Evolutionary conservation across 495 filamentous ascomycete genomes (phyloP).

Genomic region (Trichocladium uniseriatum): DNA sequence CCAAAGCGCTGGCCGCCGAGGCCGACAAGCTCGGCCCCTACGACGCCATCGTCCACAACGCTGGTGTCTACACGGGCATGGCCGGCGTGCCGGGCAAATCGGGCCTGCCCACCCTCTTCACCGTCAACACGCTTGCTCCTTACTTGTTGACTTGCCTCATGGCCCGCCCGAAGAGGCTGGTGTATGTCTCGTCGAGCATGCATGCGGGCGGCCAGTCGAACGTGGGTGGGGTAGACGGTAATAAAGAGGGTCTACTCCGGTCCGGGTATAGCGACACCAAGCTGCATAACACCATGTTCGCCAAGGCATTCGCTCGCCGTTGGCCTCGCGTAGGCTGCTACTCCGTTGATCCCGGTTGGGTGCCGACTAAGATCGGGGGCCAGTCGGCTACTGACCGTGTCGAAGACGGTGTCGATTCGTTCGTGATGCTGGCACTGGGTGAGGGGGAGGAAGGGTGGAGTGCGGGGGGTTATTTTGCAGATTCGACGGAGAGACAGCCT

Average conservation of each 20-base stretch:
- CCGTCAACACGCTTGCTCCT: conserved; percentile 49
- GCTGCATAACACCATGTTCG: conserved; percentile 45
- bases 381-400: conserved; percentile 35
- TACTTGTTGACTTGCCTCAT: conserved; percentile 49
- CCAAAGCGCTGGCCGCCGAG: conserved; percentile 42
- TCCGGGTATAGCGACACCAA: conserved; percentile 45
- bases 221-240: conserved; percentile 16
- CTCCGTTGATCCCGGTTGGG: conserved; percentile 50
- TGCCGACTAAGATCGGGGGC: conserved; percentile 52
- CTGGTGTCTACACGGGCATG: conserved; percentile 35
- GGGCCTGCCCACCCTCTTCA: conserved; percentile 43
- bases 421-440: conserved; percentile 39
- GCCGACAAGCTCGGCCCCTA: conserved; percentile 42
- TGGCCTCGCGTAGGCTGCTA: conserved; percentile 40
- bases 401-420: conserved; percentile 34
- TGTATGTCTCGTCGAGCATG: conserved; percentile 44
- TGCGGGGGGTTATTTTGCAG: conserved; percentile 20
- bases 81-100: conserved; percentile 33
- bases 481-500: conserved; percentile 7
- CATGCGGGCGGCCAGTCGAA: conserved; percentile 41
- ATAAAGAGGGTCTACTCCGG: conserved; percentile 15
- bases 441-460: conserved; percentile 19
- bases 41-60: conserved; percentile 52
- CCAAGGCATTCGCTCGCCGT: conserved; percentile 43
- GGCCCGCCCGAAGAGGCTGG: conserved; percentile 40